Evolutionary conservation across 331 rosid species (phyloP), one percentile per base, ranked within the genome.

Genomic region (Pyracantha coccinea): DNA sequence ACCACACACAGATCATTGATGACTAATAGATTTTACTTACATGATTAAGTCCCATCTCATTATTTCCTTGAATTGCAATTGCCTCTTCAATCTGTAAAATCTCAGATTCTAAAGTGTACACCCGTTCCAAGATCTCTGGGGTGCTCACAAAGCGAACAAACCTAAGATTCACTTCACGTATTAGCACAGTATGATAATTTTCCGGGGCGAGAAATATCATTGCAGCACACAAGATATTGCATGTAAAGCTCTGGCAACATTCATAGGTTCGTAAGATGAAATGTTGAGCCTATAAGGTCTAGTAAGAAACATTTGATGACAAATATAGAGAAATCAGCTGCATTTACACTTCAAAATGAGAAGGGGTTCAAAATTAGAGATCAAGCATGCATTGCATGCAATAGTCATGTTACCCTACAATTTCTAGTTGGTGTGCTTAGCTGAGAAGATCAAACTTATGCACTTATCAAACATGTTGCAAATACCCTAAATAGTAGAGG

Each of bases 141-240:
- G 96, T 92, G 83, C 88, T 90, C 80, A 95, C 98, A 80, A 95
- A 95, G 65, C 99, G 99, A 60, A 95, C 98, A 86, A 95, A 95
- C 84, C 99, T 95, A 72, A 57, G 78, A 29, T 74, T 65, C 68
- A 41, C 66, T 60, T 62, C 15, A 52, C 68, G 54, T 58, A 58
- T 79, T 78, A 87, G 80, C 75, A 32, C 31, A 62, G 69, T 41
- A 69, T 19, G 72, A 62, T 50, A 65, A 16, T 15, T 59, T 32
- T 32, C 31, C 15, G 1, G 23, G 38, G 38, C 63, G 66, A 7
- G 66, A 57, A 17, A 16, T 21, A 68, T 38, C n/a, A 45, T 15
- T 19, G 57, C 61, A n/a, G 29, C 71, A 78, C 27, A 17, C 59
- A 71, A 14, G 9, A 62, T 76, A 60, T 57, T 62, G 68, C 81